These are phyloP conservation scores for Trametopsis cervina DNA, from an alignment of 768 basidiomycete species.

Conservation along the genomic window DNA sequence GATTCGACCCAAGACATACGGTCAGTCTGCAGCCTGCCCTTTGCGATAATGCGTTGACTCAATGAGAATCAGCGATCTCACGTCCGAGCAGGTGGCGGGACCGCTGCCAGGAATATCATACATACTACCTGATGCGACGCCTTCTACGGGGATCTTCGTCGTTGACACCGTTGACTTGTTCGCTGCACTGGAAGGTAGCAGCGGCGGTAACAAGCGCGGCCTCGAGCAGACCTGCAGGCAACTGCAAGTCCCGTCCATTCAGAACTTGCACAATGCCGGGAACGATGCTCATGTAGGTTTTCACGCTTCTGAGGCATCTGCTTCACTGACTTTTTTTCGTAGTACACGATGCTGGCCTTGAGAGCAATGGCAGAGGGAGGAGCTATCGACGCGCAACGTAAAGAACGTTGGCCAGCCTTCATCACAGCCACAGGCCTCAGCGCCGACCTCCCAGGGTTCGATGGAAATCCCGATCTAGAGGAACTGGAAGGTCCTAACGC, in stretches of 20 bases:
- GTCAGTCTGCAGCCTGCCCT: conserved; percentile 27
- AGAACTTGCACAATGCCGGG: conserved; percentile 74
- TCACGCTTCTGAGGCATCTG: background rate
- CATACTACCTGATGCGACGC: conserved; percentile 49
- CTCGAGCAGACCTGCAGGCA: conserved; percentile 59
- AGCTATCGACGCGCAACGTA: conserved; percentile 67
- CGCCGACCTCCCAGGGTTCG: conserved; percentile 12
- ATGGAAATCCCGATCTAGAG: conserved; percentile 45
- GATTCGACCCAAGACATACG: conserved; percentile 74
- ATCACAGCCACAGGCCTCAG: background rate
- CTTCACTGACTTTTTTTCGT: background rate
- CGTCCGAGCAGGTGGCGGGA: conserved; percentile 33
- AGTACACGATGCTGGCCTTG: conserved; percentile 69
- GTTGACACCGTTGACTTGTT: conserved; percentile 75
- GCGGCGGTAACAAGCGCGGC: conserved; percentile 40
- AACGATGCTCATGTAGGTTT: conserved; percentile 73
- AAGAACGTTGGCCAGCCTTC: conserved; percentile 64
- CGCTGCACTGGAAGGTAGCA: conserved; percentile 62
- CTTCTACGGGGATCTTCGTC: conserved; percentile 49
- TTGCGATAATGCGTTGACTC: too few species aligned
- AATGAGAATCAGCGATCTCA: too few species aligned
- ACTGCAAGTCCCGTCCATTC: conserved; percentile 44
- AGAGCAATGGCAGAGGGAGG: conserved; percentile 69
- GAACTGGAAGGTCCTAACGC: conserved; percentile 31
- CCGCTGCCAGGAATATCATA: conserved; percentile 44